Evolutionary conservation across 495 filamentous ascomycete genomes (phyloP), one percentile per base, ranked within the genome.

Genomic region (Penicillium fimorum): DNA sequence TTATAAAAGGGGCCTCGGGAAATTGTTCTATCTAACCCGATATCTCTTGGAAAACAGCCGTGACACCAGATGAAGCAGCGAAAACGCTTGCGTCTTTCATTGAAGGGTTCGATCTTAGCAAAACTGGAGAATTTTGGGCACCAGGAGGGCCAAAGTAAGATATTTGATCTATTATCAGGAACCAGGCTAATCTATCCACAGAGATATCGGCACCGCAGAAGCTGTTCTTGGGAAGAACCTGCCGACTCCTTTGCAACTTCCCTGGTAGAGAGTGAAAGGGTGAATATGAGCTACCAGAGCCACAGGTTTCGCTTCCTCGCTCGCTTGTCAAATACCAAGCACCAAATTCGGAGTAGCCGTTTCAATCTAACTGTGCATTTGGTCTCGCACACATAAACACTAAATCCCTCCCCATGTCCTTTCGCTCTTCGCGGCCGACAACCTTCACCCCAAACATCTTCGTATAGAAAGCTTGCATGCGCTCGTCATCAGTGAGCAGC

Each of bases 41-140:
- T 60, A 46, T 48, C 47, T 9, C 24, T 22, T 38, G 12, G 40
- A 27, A 53, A 35, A 54, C 29, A 84, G 86, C 87, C 55, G 83
- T 90, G 10, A 87, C 82, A 1, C 86, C 87, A 0, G 79, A 86
- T 42, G 80, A 82, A 64, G 86, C 87, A 7, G 87, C 87, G 20
- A 67, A 76, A 58, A 84, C 80, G 25, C 71, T 90, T n/a, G 72
- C 77, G 4, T 71, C 82, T 8, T 90, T 83, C 68, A 75, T 84
- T 17, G 79, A 87, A 6, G 58, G 32, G 0, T 85, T 90, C 57
- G 82, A 86, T 66, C 81, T 89, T 46, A 74, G 68, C 53, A 84
- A 83, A 67, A 85, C 84, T 3, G 87, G 87, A 9, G 72, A 89
- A 67, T 88, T 81, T 60, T 91, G 87, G 87, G 86, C 87, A 30